These are phyloP conservation scores for Salix purpurea DNA, from an alignment of 345 rosid genomes.

Conservation along the genomic window DNA sequence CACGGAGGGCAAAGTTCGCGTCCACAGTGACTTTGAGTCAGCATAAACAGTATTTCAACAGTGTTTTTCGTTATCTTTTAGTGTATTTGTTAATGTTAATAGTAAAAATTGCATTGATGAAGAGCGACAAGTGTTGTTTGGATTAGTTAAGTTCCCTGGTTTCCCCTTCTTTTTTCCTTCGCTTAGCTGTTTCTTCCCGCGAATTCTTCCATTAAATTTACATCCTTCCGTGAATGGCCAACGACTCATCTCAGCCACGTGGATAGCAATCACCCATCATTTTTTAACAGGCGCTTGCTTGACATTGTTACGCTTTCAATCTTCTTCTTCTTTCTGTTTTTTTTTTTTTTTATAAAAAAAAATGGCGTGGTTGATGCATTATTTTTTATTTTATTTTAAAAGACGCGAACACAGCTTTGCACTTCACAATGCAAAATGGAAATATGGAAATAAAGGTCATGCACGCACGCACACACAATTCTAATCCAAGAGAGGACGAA, in stretches of 20 bases:
- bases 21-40: no score
- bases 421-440: neutral
- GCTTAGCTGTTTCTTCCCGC: conserved; percentile 9
- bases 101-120: conserved; percentile 22
- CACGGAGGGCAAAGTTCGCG: no score
- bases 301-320: no score
- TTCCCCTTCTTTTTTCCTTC: no score
- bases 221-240: neutral
- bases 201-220: neutral
- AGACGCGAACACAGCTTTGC: neutral
- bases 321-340: no score
- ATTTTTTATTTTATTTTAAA: no score
- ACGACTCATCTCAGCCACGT: conserved; percentile 17
- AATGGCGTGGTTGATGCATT: no score
- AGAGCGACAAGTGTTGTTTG: conserved; percentile 19
- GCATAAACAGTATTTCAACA: no score
- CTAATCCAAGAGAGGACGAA: no score
- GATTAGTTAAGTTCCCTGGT: neutral
- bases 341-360: no score
- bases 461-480: neutral
- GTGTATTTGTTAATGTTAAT: no score
- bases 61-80: no score
- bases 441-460: neutral
- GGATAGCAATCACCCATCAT: conserved; percentile 10
- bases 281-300: neutral